Evolutionary conservation across 306 rosid genomes (phyloP).

Genomic region (Abrus precatorius): DNA sequence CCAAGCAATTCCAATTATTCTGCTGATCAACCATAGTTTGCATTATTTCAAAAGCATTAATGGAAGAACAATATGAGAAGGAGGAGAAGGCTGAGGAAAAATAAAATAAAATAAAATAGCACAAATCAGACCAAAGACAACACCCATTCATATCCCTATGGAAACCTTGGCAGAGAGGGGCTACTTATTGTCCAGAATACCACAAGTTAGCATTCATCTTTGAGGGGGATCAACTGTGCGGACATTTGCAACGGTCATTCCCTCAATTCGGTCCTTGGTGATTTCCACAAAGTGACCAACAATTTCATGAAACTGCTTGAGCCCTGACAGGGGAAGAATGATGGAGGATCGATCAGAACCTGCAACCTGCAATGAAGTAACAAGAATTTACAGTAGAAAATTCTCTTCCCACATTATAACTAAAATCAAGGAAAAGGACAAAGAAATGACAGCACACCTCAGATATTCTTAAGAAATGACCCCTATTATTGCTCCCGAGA

Average conservation of each 20-base stretch:
- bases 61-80: constrained; percentile 59
- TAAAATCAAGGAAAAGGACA: constrained; percentile 16
- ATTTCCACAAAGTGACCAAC: constrained; percentile 99
- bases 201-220: constrained; percentile 66
- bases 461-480: constrained; percentile 97
- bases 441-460: constrained; percentile 67
- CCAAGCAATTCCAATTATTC: constrained; percentile 64
- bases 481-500: constrained; percentile 97
- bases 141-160: constrained; percentile 63
- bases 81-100: constrained; percentile 43
- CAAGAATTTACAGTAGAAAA: constrained; percentile 43
- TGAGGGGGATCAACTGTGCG: constrained; percentile 97
- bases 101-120: constrained; percentile 51
- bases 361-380: constrained; percentile 81
- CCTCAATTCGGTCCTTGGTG: constrained; percentile 95
- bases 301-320: constrained; percentile 95
- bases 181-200: constrained; percentile 56
- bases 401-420: constrained; percentile 34
- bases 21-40: constrained; percentile 65
- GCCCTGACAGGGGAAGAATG: constrained; percentile 97
- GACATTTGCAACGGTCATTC: constrained; percentile 92
- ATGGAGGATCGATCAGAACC: constrained; percentile 98
- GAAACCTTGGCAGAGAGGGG: constrained; percentile 57
- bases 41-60: constrained; percentile 76
- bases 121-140: constrained; percentile 57